Conservation (phyloP, 148 eudicot species). For the Arbutus unedo region DNA sequence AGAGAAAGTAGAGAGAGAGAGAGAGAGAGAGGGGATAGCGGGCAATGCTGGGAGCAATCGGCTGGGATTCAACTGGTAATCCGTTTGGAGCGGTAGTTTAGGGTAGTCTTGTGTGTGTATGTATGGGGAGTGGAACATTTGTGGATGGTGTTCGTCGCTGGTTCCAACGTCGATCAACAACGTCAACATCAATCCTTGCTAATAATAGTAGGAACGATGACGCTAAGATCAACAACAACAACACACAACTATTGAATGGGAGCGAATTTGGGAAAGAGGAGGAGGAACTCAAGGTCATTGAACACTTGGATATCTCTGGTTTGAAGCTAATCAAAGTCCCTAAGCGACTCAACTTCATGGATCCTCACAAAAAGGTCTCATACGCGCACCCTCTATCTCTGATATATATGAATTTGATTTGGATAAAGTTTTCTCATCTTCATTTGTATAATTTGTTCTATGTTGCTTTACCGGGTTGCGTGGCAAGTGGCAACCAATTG, state of each 20-base stretch:
- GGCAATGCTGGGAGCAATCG: constrained; percentile 18
- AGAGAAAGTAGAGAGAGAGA: not conserved
- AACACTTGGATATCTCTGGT: constrained; percentile 57
- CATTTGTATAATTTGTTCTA: not conserved
- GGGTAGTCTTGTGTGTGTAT: not conserved
- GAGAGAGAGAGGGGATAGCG: not conserved
- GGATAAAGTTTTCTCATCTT: not conserved
- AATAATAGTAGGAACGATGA: not conserved
- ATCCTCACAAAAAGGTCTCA: constrained; percentile 71
- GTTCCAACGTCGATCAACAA: constrained; percentile 55
- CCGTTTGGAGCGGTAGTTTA: constrained; percentile 9
- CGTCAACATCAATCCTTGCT: not conserved
- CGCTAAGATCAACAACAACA: constrained; percentile 16
- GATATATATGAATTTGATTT: not conserved
- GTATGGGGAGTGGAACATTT: constrained; percentile 49
- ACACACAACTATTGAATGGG: not conserved
- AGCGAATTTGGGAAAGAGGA: constrained; percentile 1
- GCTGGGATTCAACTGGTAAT: constrained; percentile 14
- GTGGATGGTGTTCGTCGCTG: constrained; percentile 84
- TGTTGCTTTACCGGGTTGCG: not conserved
- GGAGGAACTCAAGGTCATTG: constrained; percentile 27
- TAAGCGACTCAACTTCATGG: constrained; percentile 46
- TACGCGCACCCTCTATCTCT: not conserved
- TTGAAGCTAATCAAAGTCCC: constrained; percentile 63
- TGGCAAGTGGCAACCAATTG: not conserved